Evolutionary conservation across 2,329 filamentous ascomycete genomes (phyloP).

Genomic region (Penicillium sp.): DNA sequence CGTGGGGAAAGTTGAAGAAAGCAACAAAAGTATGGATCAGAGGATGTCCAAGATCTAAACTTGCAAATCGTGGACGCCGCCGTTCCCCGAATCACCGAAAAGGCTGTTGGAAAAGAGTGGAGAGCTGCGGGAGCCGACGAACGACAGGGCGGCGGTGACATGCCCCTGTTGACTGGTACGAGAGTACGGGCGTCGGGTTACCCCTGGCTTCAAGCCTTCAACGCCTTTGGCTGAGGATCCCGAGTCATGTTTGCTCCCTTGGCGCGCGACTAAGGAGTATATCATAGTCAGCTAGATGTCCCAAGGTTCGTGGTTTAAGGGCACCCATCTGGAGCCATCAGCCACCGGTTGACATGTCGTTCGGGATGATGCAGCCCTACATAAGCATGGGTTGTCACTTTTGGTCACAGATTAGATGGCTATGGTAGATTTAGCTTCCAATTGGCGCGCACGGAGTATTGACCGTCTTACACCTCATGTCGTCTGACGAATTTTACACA

Average conservation of each 20-base stretch:
- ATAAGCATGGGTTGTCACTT: not conserved
- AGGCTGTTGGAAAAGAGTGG: not conserved
- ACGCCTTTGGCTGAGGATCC: not conserved
- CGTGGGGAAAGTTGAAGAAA: constrained; percentile 8
- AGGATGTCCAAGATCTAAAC: not conserved
- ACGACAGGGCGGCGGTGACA: constrained; percentile 19
- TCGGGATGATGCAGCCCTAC: constrained; percentile 22
- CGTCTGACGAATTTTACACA: constrained; percentile 3
- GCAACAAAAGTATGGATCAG: not conserved
- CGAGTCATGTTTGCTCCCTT: constrained; percentile 18
- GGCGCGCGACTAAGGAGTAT: constrained; percentile 21
- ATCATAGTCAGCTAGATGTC: not conserved
- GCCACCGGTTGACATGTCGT: constrained; percentile 9
- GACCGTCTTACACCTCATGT: constrained; percentile 19
- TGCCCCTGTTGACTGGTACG: constrained; percentile 1
- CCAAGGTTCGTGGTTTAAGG: not conserved
- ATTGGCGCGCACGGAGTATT: constrained; percentile 8
- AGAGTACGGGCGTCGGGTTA: not conserved
- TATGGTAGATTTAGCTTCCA: not conserved
- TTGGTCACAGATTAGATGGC: not conserved
- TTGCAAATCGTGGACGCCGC: not conserved
- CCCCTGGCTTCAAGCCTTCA: constrained; percentile 2
- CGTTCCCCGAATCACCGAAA: not conserved
- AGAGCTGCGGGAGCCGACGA: constrained; percentile 17
- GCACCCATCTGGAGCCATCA: constrained; percentile 16